Base-by-base conservation (phyloP, 1,284 basidiomycete species). In the Golubevia pallescens region DNA sequence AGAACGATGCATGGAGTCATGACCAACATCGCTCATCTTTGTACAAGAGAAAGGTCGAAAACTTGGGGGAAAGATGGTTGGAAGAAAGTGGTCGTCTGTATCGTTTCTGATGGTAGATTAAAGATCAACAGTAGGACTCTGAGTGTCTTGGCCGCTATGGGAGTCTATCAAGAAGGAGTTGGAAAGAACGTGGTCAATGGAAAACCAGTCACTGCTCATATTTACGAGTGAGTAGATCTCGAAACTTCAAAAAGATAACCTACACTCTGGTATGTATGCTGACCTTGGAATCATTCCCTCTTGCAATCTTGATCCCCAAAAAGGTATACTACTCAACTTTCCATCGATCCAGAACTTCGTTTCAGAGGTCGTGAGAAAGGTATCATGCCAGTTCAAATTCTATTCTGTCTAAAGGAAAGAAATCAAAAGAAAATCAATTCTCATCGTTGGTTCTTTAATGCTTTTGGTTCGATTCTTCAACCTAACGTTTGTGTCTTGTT, bases 381-480 rank as follows among this genome's bases (percentile, higher is more conserved):
- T 1, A 88, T 91, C 23, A 90, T 95, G 2, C 95, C 95, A 1
- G 91, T 97, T 1, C 95, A 97, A 86, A 88, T 97, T 73, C 91
- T 97, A 68, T 97, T 97, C 87, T 97, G 94, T 86, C 88, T 97
- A 70, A 97, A 97, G 86, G 94, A 95, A 87, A 91, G 92, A 86
- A 94, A 94, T 78, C 91, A 93, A 85, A 94, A 94, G 87, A 94
- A 94, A 86, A 87, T 95, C 70, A 95, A 95, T 87, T 92, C 91
- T 80, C 93, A 95, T 80, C 73, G 86, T 32, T 87, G 86, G 86
- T 86, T 86, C 65, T 86, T 87, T 79, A 87, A 87, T 68, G 86
- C 86, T 0, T 86, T 87, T 55, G 81, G 81, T 6, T 68, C 68
- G 19, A 78, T 86, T 58, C 68, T 87, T 13, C 76, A 85, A 57